Evolutionary conservation across 2,329 filamentous ascomycete species (phyloP).

Genomic region (Zymoseptoria crescenta): DNA sequence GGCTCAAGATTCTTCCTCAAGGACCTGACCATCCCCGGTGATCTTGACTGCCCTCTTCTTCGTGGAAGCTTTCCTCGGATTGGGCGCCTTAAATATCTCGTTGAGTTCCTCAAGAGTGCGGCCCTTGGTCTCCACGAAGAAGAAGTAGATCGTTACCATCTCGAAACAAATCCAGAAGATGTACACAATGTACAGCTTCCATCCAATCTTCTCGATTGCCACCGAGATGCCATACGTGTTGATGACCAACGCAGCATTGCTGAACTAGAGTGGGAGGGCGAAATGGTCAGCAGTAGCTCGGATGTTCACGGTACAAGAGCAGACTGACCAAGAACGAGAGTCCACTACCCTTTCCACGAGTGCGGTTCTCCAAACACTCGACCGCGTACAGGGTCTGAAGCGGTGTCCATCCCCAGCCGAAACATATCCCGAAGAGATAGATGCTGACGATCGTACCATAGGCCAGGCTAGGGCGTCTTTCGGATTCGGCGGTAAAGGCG

Average conservation of each 20-base stretch:
- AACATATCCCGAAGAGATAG: slow-evolving; percentile 36
- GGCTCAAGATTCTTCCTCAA: slow-evolving; percentile 9
- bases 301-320: no score
- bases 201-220: slow-evolving; percentile 20
- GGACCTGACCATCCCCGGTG: slow-evolving; percentile 18
- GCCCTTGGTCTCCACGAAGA: slow-evolving; percentile 34
- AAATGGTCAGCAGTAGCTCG: no score
- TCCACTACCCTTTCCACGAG: slow-evolving; percentile 30
- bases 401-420: slow-evolving; percentile 35
- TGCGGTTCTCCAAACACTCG: slow-evolving; percentile 33
- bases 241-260: slow-evolving; percentile 39
- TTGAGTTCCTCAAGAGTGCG: slow-evolving; percentile 26
- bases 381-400: slow-evolving; percentile 34
- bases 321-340: slow-evolving; percentile 33
- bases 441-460: slow-evolving; percentile 35
- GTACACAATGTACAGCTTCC: slow-evolving; percentile 23
- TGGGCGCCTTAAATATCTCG: slow-evolving; percentile 17
- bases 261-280: no score
- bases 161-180: slow-evolving; percentile 27
- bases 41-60: slow-evolving; percentile 23
- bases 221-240: slow-evolving; percentile 27
- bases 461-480: slow-evolving; percentile 17
- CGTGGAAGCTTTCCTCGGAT: slow-evolving; percentile 24
- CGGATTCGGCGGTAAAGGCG: slow-evolving; percentile 27
- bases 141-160: slow-evolving; percentile 25